Percentiles rank a stretch among this genome's conserved stretches.
Conservation (phyloP, 371 early-diverging fungal genomes). For the Chytridiales sp. region DNA sequence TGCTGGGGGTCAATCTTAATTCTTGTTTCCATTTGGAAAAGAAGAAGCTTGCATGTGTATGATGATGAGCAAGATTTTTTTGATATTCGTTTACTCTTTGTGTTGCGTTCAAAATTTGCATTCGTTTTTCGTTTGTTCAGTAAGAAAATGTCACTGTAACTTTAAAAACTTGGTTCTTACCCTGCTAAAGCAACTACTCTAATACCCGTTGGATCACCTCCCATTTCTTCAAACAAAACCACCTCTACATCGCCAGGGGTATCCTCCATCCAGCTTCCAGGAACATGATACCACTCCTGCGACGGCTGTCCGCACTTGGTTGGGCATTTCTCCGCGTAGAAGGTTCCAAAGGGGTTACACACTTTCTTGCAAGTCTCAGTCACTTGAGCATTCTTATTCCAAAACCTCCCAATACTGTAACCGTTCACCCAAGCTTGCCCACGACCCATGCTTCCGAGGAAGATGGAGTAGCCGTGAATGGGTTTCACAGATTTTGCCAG, state of each 20-base stretch:
- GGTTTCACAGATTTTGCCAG: too few relatives aligned
- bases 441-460: constrained; percentile 46
- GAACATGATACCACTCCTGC: constrained; percentile 54
- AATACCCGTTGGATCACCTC: constrained; percentile 40
- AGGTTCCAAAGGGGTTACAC: constrained; percentile 12
- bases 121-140: too few relatives aligned
- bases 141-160: too few relatives aligned
- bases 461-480: constrained; percentile 30
- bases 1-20: too few relatives aligned
- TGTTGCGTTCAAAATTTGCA: too few relatives aligned
- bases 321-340: constrained; percentile 35
- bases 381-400: constrained; percentile 32
- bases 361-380: constrained; percentile 12
- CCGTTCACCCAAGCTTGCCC: constrained; percentile 52
- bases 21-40: too few relatives aligned
- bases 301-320: constrained; percentile 38
- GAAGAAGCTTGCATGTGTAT: too few relatives aligned
- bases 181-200: constrained; percentile 22
- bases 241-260: constrained; percentile 22
- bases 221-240: constrained; percentile 45
- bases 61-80: too few relatives aligned
- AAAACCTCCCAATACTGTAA: constrained; percentile 49
- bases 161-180: too few relatives aligned
- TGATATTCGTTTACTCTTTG: too few relatives aligned
- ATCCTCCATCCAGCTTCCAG: constrained; percentile 37